phyloP scores from a whole-genome alignment of 2,329 filamentous ascomycete species.

The Esteya vermicola region DNA sequence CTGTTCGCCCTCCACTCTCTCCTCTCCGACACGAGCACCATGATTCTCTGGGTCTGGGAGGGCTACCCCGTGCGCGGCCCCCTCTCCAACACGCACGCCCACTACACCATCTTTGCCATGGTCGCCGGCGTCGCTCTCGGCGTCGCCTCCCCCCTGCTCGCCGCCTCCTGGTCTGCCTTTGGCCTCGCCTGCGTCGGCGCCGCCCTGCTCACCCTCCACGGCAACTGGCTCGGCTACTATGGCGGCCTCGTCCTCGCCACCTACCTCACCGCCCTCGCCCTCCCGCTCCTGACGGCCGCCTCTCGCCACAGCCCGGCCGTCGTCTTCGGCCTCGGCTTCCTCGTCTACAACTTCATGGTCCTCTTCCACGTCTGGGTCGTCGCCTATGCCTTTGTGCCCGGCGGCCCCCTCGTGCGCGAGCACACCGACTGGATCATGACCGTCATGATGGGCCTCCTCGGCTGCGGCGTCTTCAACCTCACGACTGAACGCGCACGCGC shows the following conservation, averaged over 20 bases:
- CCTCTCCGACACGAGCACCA: constrained; percentile 92
- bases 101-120: constrained; percentile 78
- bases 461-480: constrained; percentile 68
- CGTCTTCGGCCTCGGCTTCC: constrained; percentile 78
- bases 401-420: constrained; percentile 81
- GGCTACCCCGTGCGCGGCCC: constrained; percentile 86
- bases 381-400: constrained; percentile 93
- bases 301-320: constrained; percentile 61
- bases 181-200: constrained; percentile 68
- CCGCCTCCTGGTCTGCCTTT: constrained; percentile 67
- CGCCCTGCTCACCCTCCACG: constrained; percentile 58
- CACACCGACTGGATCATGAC: constrained; percentile 94
- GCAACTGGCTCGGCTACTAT: constrained; percentile 81
- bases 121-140: constrained; percentile 64
- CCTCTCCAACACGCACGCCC: constrained; percentile 77
- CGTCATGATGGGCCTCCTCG: constrained; percentile 70
- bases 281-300: constrained; percentile 62
- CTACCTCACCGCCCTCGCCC: constrained; percentile 70
- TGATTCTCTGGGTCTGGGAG: constrained; percentile 98
- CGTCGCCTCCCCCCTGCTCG: constrained; percentile 55
- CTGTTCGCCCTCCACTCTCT: constrained; percentile 86
- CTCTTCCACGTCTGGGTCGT: constrained; percentile 99
- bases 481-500: constrained; percentile 26
- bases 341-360: constrained; percentile 85
- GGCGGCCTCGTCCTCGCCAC: constrained; percentile 62